Percentiles rank a stretch among this genome's conserved stretches.
Conservation (phyloP, 352 stramenopile species). For the Achlya hypogyna region DNA sequence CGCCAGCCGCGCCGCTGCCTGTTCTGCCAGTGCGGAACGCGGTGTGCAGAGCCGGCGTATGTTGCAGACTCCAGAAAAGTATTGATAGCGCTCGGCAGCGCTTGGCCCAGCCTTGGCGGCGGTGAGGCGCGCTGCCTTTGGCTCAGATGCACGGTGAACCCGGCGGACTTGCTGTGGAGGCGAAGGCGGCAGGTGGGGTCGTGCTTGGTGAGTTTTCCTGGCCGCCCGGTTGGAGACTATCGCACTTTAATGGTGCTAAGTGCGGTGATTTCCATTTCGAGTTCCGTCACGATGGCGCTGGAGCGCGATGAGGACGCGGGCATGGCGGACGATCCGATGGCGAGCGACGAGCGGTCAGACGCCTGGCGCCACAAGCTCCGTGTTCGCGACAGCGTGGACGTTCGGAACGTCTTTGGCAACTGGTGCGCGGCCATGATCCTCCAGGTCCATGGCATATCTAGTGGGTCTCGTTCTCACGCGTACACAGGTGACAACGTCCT, state of each 20-base stretch:
- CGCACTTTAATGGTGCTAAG: not conserved
- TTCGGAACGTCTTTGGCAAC: constrained; percentile 76
- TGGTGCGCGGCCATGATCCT: constrained; percentile 63
- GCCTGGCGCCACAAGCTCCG: constrained; percentile 70
- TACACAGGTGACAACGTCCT: not conserved
- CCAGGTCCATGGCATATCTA: constrained; percentile 22
- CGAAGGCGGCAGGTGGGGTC: no score
- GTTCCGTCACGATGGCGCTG: not conserved
- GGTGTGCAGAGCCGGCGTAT: no score
- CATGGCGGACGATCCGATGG: constrained; percentile 38
- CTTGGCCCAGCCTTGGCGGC: no score
- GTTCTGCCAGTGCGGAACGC: no score
- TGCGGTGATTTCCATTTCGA: not conserved
- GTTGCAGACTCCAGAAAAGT: no score
- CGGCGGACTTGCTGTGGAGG: no score
- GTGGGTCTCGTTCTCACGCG: not conserved
- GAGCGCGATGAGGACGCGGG: not conserved
- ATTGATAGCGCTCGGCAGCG: no score
- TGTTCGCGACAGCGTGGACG: constrained; percentile 50
- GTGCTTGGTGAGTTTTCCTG: no score
- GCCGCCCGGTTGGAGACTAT: no score
- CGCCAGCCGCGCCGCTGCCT: no score
- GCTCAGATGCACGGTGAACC: no score
- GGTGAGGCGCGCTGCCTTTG: no score
- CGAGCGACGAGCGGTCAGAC: constrained; percentile 22